Evolutionary conservation across 257 asterid genomes (phyloP), one percentile per base, ranked within the genome.

Genomic region (Solanum etuberosum): DNA sequence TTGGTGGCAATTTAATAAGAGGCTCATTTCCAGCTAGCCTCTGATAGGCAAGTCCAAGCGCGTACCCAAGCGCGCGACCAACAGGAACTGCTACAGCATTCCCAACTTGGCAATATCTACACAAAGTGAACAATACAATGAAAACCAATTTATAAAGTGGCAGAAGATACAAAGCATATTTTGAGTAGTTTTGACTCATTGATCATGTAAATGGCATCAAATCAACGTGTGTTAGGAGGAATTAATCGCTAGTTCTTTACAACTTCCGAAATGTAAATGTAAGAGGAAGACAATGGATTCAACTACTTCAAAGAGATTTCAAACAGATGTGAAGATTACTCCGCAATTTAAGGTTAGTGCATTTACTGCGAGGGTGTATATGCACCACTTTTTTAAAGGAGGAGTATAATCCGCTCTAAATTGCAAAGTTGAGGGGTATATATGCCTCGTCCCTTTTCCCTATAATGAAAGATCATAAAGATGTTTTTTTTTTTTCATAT

Each of bases 21-120:
- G 94, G 98, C 42, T 90, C 95, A 12, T 93, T 95, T 34, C 91
- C 96, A 73, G 74, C 86, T 11, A 86, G 91, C 90, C 92, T 93
- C 89, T 83, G 92, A 81, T 87, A 89, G 42, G 99, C 98, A 93
- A 90, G 90, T 34, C 98, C 99, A 7, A 96, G 94, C 3, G 95
- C 91, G 25, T 92, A 95, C 21, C 98, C 98, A 18, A 95, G 86
- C 2, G 98, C 98, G 35, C 93, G 91, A 15, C 94, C 94, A 32
- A 95, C 98, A 13, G 98, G 98, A 82, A 95, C 80, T 2, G 98
- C 94, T 15, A 96, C 98, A 0, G 98, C 98, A 70, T 95, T 96
- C 57, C 99, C 98, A 51, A 96, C 87, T 88, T 95, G 98, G 77
- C 97, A 74, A 87, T 95, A 96, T 87, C 92, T 91, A 65, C 43